Base-by-base conservation (phyloP, 2,329 filamentous ascomycete genomes). In the Botrytis deweyae region DNA sequence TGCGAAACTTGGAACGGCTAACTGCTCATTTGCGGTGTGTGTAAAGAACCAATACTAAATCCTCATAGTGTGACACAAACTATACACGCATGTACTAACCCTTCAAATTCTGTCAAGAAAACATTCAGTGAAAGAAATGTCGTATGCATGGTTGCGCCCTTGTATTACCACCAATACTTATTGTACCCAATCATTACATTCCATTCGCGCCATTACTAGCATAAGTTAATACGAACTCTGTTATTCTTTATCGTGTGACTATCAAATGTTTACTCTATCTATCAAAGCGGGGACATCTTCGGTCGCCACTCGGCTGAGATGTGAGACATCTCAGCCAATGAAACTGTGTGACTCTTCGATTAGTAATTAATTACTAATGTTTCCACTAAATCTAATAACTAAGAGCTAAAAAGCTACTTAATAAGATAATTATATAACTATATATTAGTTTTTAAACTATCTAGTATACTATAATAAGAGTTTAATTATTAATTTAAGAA, bases 1-100 rank as follows among this genome's bases (percentile, higher is more conserved):
- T 46, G 68, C 33, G 25, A 59, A 69, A 40, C 66, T 44, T 25
- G 36, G 18, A 42, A 22, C 25, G n/a, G 25, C 36, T 44, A 52
- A 33, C 22, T n/a, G 33, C 67, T 58, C n/a, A 70, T 22, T 70
- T 69, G 36, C 49, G 38, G 44, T 66, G 44, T 52, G n/a, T 46
- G 49, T n/a, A 40, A 52, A 22, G 25, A 55, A 40, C 25, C 33
- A 55, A 68, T 68, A 49, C 36, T 33, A 55, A 1, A 68, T 40
- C 65, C 38, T 16, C 25, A 55, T 29, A 29, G 46, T 36, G 33
- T 38, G 36, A 67, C 44, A 40, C 20, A 22, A 38, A 36, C 64
- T 49, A 22, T 22, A 66, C 46, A 44, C 62, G 18, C 40, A 18
- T 44, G n/a, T 18, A 4, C n/a, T 64, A 5, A 18, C 29, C 25